phyloP scores from a whole-genome alignment of 1,139 yeast genomes.

The Saccharomycopsis hybrid region DNA sequence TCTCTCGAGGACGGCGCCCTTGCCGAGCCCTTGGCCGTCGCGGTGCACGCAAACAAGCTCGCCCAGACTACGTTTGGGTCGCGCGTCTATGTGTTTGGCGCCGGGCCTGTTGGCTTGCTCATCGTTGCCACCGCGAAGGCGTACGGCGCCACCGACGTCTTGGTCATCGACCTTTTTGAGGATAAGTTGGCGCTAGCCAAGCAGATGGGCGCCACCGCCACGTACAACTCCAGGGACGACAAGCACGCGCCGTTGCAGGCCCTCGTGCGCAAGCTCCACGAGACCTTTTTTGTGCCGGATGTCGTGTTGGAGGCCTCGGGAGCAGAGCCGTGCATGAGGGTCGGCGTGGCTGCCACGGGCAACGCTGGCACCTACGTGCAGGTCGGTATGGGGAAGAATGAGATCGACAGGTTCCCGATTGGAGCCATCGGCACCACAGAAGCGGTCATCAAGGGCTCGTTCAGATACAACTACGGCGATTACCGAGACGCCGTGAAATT shows the following conservation, averaged over 20 bases:
- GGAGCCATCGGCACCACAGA: constrained; percentile 67
- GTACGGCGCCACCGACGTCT: constrained; percentile 70
- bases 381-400: constrained; percentile 69
- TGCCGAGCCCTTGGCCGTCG: constrained; percentile 84
- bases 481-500: constrained; percentile 69
- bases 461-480: constrained; percentile 78
- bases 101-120: constrained; percentile 88
- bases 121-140: constrained; percentile 74
- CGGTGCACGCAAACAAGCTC: constrained; percentile 72
- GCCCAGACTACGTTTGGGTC: constrained; percentile 67
- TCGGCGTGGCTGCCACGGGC: constrained; percentile 52
- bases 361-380: constrained; percentile 67
- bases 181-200: constrained; percentile 54
- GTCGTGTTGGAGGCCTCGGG: constrained; percentile 72
- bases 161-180: constrained; percentile 60
- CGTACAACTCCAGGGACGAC: constrained; percentile 43
- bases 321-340: constrained; percentile 59
- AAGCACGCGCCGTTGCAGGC: constrained; percentile 30
- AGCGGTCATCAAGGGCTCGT: constrained; percentile 63
- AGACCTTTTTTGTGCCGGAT: constrained; percentile 44
- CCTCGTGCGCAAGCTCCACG: constrained; percentile 34
- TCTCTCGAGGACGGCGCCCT: constrained; percentile 82
- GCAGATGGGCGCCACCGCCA: constrained; percentile 53
- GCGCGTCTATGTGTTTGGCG: constrained; percentile 74
- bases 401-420: constrained; percentile 63